Base-by-base conservation (phyloP, 2,329 filamentous ascomycete species). In the Aspergillus felis region DNA sequence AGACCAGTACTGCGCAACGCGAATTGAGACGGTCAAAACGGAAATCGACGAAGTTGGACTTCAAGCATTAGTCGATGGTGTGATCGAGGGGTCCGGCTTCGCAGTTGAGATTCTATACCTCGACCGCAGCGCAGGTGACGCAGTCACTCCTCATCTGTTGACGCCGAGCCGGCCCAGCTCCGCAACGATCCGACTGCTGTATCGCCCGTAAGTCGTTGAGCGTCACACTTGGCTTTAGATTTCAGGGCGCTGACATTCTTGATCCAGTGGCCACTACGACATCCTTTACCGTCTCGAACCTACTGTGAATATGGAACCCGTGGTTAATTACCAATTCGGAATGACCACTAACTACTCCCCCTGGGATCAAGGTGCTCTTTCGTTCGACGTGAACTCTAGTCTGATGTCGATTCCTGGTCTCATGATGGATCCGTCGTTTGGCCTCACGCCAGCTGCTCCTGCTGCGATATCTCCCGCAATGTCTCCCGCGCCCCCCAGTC, bases 31-130 rank as follows among this genome's bases (percentile, higher is more conserved):
- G 0, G 82, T 87, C 17, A 84, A 87, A 64, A 85, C 87, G 52
- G 93, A 97, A 76, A 96, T 97, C 61, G 94, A 99, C 65, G 87
- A 97, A 66, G 79, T 96, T n/a, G 90, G 91, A 47, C 82, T 97
- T 61, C 85, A 85, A 58, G 85, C 91, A 2, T 79, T 97, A 51
- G 84, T 88, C 60, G 87, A 93, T 61, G 84, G 91, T 27, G 81
- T 97, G 3, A 84, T 97, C 61, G 88, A 90, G 68, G 90, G 89
- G 7, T 87, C 87, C 51, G 86, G 87, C 17, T 85, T 97, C 61
- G 86, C 87, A 4, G 84, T 97, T 22, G 91, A 97, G 70, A 90
- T 97, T 61, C 86, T 91, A 54, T 97, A 97, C 71, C 84, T 99
- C 8, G 94, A 97, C 71, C 86, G 91, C 65, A 96, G 90, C 67